Conservation (phyloP, 192 early-diverging fungal species). For the Linnemannia hyalina region DNA sequence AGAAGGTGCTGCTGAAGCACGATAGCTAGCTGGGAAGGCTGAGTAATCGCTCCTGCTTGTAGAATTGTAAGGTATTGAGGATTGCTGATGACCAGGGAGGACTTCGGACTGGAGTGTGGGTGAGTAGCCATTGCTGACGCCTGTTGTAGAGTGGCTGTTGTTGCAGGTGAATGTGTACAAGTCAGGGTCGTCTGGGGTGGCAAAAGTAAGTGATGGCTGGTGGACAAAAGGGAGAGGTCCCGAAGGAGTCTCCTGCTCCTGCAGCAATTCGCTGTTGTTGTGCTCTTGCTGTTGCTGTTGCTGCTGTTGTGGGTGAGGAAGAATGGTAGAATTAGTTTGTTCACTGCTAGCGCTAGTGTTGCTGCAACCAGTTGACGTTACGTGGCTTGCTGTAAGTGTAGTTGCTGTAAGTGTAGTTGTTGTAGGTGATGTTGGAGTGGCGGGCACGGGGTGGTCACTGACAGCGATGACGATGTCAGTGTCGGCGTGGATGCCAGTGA, state of each 20-base stretch:
- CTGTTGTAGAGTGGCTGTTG: neutral
- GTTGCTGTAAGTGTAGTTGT: too few species aligned
- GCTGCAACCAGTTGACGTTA: neutral
- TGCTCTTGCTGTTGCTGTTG: conserved; percentile 2
- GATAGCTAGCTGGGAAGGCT: conserved; percentile 1
- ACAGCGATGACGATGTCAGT: conserved; percentile 6
- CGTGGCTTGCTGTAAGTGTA: neutral
- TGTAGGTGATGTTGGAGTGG: neutral
- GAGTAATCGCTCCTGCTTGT: neutral
- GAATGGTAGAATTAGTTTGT: neutral
- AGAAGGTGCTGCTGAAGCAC: neutral
- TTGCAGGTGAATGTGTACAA: neutral
- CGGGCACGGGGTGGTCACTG: neutral
- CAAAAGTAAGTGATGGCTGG: neutral
- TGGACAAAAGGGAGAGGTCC: neutral
- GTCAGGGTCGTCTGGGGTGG: neutral
- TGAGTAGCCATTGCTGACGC: conserved; percentile 17
- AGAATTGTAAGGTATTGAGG: neutral
- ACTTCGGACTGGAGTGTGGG: conserved; percentile 14
- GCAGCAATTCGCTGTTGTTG: neutral
- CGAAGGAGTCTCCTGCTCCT: neutral
- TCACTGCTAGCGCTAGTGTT: neutral
- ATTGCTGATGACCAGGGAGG: conserved; percentile 6
- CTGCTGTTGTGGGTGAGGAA: neutral
- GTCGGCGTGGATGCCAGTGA: neutral